A percentile compares a stretch with the other conserved stretches of the same genome.
Conservation (phyloP, 2,329 filamentous ascomycete species). For the Aspergillus brasiliensis region DNA sequence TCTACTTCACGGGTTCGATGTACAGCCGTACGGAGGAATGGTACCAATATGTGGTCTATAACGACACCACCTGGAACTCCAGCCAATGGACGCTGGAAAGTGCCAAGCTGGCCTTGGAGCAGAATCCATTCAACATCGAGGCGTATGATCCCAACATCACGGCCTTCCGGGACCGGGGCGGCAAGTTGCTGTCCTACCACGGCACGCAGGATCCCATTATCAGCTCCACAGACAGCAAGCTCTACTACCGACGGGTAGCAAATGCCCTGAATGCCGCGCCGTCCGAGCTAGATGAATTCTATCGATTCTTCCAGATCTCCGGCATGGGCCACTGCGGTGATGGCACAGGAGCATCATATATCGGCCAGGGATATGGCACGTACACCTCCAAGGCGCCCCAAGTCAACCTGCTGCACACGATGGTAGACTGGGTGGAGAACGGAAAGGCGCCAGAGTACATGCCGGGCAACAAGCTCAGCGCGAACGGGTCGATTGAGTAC, state of each 20-base stretch:
- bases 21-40: conserved; percentile 14
- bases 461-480: conserved; percentile 48
- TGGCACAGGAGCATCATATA: conserved; percentile 47
- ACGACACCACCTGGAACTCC: conserved; percentile 41
- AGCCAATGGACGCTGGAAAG: conserved; percentile 43
- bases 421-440: conserved; percentile 55
- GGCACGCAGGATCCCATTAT: conserved; percentile 54
- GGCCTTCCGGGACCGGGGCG: conserved; percentile 47
- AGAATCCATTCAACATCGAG: conserved; percentile 53
- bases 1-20: conserved; percentile 13
- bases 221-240: conserved; percentile 53
- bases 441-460: conserved; percentile 43
- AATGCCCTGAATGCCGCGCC: conserved; percentile 39
- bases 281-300: conserved; percentile 41
- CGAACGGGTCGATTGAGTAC: conserved; percentile 45
- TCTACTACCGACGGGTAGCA: conserved; percentile 53
- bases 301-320: conserved; percentile 56
- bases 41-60: conserved; percentile 49
- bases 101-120: conserved; percentile 36
- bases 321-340: conserved; percentile 56
- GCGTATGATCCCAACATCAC: conserved; percentile 53
- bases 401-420: conserved; percentile 52
- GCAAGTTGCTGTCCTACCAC: conserved; percentile 48
- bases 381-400: conserved; percentile 33
- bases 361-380: conserved; percentile 36